Conservation (phyloP, 495 filamentous ascomycete species). For the Cryomyces antarcticus region DNA sequence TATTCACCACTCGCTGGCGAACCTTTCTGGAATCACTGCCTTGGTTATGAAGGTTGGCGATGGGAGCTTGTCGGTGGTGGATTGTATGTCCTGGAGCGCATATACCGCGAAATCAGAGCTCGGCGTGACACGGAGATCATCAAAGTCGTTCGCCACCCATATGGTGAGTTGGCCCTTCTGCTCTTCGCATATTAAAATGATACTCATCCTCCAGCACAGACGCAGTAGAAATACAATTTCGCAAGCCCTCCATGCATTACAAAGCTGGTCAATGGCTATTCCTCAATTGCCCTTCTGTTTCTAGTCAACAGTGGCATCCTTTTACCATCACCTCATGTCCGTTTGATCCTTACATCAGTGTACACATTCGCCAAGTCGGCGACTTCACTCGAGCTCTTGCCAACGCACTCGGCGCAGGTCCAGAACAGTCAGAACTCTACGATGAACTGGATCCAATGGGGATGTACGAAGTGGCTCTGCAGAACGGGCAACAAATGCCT, state of each 20-base stretch:
- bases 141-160: conserved; percentile 91
- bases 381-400: conserved; percentile 82
- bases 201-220: conserved; percentile 25
- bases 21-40: conserved; percentile 76
- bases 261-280: conserved; percentile 97
- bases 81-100: conserved; percentile 68
- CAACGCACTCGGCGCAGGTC: conserved; percentile 80
- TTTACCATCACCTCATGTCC: conserved; percentile 99
- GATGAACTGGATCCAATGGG: conserved; percentile 82
- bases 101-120: conserved; percentile 79
- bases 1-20: conserved; percentile 68
- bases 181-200: not conserved
- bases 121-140: conserved; percentile 70
- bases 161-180: conserved; percentile 38
- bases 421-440: conserved; percentile 62
- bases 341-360: conserved; percentile 77
- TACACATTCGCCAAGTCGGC: conserved; percentile 90
- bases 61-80: conserved; percentile 85
- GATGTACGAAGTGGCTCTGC: conserved; percentile 94
- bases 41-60: conserved; percentile 92
- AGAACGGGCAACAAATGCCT: conserved; percentile 84
- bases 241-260: conserved; percentile 91
- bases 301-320: conserved; percentile 85
- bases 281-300: conserved; percentile 77
- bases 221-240: conserved; percentile 93